phyloP scores from a whole-genome alignment of 1,284 basidiomycete genomes.

The Leucoagaricus sp. region DNA sequence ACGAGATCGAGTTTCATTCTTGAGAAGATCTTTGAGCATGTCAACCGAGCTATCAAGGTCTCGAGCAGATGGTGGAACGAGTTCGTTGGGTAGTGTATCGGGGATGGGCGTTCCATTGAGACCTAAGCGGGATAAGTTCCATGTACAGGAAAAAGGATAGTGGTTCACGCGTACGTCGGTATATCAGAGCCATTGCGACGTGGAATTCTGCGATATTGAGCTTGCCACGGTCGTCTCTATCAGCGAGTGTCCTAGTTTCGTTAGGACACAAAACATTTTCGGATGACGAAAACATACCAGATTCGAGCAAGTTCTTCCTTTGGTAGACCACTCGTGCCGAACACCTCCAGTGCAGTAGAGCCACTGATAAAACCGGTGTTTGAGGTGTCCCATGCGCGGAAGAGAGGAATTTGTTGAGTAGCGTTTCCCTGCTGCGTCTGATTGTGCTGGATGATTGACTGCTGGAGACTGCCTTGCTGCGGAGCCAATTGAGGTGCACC shows the following conservation, averaged over 20 bases:
- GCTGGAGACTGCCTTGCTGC: constrained; percentile 65
- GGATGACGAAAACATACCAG: constrained; percentile 63
- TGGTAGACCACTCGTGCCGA: constrained; percentile 90
- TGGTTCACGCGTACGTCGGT: constrained; percentile 69
- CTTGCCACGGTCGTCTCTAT: constrained; percentile 90
- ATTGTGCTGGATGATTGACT: constrained; percentile 80
- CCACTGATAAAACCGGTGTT: constrained; percentile 89
- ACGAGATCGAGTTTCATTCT: constrained; percentile 75
- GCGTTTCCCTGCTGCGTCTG: constrained; percentile 71
- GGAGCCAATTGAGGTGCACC: constrained; percentile 72
- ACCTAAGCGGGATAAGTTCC: constrained; percentile 43
- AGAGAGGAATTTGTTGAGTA: constrained; percentile 85
- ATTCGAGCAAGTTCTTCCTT: constrained; percentile 93
- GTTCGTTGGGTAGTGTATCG: constrained; percentile 83
- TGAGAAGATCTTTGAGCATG: constrained; percentile 88
- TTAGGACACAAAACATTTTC: constrained; percentile 4
- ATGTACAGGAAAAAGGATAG: not conserved
- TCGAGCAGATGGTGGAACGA: constrained; percentile 90
- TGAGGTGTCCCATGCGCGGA: constrained; percentile 91
- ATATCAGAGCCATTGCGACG: constrained; percentile 98
- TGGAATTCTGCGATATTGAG: constrained; percentile 97
- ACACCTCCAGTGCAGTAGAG: constrained; percentile 88
- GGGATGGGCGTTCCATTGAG: constrained; percentile 94
- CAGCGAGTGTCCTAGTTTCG: constrained; percentile 79
- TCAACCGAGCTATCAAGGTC: constrained; percentile 93